A percentile compares a stretch with the other conserved stretches of the same genome.
These are phyloP conservation scores for Hibiscus trionum DNA, from an alignment of 345 rosid genomes.

Conservation along the genomic window DNA sequence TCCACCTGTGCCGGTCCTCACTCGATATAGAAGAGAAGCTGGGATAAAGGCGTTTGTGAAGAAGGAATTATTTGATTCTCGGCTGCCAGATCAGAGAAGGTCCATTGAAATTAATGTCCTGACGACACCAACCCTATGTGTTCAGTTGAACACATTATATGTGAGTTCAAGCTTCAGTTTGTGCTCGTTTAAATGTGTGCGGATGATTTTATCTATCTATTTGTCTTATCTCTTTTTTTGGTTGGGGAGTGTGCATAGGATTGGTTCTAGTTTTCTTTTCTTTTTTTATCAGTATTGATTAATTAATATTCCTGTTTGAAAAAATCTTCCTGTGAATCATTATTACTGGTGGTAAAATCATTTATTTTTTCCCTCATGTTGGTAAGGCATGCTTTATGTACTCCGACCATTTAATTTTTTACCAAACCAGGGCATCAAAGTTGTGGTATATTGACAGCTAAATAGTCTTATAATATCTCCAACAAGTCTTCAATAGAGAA, in stretches of 20 bases:
- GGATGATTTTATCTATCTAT: background rate
- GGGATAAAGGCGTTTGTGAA: constrained; percentile 89
- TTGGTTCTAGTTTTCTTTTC: background rate
- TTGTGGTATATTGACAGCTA: background rate
- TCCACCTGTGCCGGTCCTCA: constrained; percentile 92
- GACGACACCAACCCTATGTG: constrained; percentile 66
- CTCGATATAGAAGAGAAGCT: constrained; percentile 80
- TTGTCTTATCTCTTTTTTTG: background rate
- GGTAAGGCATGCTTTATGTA: background rate
- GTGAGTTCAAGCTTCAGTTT: constrained; percentile 42
- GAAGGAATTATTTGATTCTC: constrained; percentile 87
- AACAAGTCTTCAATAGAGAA: background rate
- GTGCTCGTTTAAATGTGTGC: background rate
- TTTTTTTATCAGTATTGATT: background rate
- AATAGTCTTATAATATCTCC: background rate
- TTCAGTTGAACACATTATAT: constrained; percentile 82
- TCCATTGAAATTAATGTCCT: constrained; percentile 52
- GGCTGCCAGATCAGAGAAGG: constrained; percentile 63
- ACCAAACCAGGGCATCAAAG: background rate
- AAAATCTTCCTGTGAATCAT: background rate
- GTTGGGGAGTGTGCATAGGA: background rate
- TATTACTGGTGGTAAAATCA: background rate
- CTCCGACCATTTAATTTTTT: background rate
- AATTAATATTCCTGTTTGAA: background rate
- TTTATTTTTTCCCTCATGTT: background rate